Evolutionary conservation across 2,329 filamentous ascomycete genomes (phyloP).

Genomic region (Ceratocystis cubensis): DNA sequence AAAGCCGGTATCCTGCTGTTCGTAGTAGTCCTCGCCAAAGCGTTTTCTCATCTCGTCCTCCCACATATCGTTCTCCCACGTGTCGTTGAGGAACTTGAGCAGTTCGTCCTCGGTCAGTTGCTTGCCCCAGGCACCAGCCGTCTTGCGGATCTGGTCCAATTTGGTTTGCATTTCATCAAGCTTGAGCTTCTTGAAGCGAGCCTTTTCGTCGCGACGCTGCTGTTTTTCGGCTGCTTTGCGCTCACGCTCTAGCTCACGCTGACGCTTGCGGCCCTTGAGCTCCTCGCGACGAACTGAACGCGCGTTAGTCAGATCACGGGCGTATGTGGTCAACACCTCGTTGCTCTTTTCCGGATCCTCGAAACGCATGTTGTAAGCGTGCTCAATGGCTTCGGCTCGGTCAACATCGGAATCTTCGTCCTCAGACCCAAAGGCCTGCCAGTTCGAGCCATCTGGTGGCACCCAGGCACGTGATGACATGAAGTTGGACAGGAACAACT

Average conservation of each 20-base stretch:
- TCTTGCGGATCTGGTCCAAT: conserved; percentile 75
- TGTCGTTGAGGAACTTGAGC: conserved; percentile 70
- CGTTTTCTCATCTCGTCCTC: conserved; percentile 77
- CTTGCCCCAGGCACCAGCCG: conserved; percentile 64
- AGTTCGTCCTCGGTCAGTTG: conserved; percentile 62
- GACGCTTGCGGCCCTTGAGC: conserved; percentile 60
- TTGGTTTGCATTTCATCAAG: conserved; percentile 83
- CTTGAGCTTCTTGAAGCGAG: conserved; percentile 72
- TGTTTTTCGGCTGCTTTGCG: conserved; percentile 67
- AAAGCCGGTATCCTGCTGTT: conserved; percentile 51
- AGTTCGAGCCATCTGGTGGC: conserved; percentile 50
- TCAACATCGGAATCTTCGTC: conserved; percentile 69
- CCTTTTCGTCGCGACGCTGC: conserved; percentile 66
- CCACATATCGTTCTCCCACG: conserved; percentile 83
- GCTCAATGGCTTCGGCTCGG: conserved; percentile 74
- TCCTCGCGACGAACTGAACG: conserved; percentile 81
- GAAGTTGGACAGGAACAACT: conserved; percentile 89
- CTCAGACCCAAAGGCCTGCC: conserved; percentile 82
- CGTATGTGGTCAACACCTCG: conserved; percentile 75
- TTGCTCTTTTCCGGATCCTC: conserved; percentile 84
- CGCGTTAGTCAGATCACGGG: conserved; percentile 69
- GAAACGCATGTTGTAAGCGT: conserved; percentile 90
- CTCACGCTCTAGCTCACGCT: conserved; percentile 64
- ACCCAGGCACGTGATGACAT: conserved; percentile 87
- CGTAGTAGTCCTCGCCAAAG: conserved; percentile 89